Percentiles rank a stretch among this genome's conserved stretches.
These are phyloP conservation scores for Arthrobotrys entomopaga DNA, from an alignment of 2,329 filamentous ascomycete species.

Conservation along the genomic window DNA sequence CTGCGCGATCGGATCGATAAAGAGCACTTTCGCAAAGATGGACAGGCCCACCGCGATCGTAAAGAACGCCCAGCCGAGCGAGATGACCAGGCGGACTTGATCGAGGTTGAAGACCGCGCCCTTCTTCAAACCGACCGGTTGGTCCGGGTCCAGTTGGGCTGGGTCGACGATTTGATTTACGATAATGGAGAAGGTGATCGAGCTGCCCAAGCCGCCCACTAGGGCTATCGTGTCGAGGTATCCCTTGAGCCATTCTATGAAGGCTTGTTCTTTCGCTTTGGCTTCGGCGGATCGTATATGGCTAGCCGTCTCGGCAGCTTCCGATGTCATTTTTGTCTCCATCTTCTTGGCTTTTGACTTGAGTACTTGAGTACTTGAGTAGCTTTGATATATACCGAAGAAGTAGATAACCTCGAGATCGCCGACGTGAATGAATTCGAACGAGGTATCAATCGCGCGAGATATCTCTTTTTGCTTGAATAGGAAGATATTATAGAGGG, in stretches of 20 bases:
- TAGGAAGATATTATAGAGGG: no score
- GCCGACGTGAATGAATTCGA: no score
- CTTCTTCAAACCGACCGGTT: not conserved
- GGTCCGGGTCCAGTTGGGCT: constrained; percentile 8
- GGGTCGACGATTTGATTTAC: constrained; percentile 48
- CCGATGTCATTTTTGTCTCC: no score
- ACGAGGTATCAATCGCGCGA: no score
- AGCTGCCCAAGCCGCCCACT: constrained; percentile 40
- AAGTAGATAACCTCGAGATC: no score
- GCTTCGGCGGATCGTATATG: not conserved
- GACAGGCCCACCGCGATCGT: constrained; percentile 43
- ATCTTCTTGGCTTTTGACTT: no score
- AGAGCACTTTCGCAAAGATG: constrained; percentile 47
- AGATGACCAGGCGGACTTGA: constrained; percentile 48
- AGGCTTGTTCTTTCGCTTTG: constrained; percentile 37
- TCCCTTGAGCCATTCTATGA: constrained; percentile 49
- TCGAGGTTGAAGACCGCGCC: constrained; percentile 50
- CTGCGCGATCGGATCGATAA: constrained; percentile 51
- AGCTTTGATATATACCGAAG: no score
- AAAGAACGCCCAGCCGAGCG: constrained; percentile 51
- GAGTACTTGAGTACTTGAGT: no score
- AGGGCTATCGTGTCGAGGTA: constrained; percentile 53
- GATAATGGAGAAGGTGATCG: constrained; percentile 53
- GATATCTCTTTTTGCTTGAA: no score
- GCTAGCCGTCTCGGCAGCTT: no score